Conservation (phyloP, 1,139 yeast species). For the Hyphopichia pseudoburtonii region DNA sequence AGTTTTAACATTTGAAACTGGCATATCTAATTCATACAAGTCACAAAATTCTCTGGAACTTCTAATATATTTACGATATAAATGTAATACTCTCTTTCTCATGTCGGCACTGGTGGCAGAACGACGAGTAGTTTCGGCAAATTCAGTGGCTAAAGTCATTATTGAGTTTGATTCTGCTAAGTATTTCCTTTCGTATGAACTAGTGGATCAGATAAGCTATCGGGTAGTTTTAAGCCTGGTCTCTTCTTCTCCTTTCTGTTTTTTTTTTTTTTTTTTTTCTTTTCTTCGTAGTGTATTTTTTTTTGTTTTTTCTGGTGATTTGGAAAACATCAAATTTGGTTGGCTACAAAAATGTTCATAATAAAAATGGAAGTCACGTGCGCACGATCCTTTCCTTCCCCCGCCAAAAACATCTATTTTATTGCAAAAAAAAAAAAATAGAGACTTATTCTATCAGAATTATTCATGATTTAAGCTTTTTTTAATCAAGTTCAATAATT, state of each 20-base stretch:
- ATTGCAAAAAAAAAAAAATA: conserved; percentile 2
- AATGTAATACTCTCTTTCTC: conserved; percentile 61
- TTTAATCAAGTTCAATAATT: conserved; percentile 21
- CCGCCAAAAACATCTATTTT: too few relatives aligned
- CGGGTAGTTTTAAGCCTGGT: not conserved
- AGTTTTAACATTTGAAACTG: conserved; percentile 78
- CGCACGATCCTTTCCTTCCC: too few relatives aligned
- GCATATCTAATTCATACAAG: conserved; percentile 78
- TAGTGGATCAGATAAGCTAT: not conserved
- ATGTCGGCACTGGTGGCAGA: conserved; percentile 63
- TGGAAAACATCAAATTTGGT: conserved; percentile 6
- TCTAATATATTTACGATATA: conserved; percentile 73
- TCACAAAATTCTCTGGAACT: conserved; percentile 63
- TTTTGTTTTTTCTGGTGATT: conserved; percentile 1
- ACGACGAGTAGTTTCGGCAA: conserved; percentile 79
- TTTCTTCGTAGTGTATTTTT: conserved; percentile 1
- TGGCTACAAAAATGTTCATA: conserved; percentile 6
- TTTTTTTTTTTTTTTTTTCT: not conserved
- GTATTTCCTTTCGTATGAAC: not conserved
- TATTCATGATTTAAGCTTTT: too few relatives aligned
- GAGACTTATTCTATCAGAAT: not conserved
- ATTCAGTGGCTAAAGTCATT: conserved; percentile 77
- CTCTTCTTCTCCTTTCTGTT: not conserved
- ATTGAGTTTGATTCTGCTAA: conserved; percentile 3
- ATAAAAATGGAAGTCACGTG: not conserved